These are phyloP conservation scores for Isatis tinctoria DNA, from an alignment of 345 rosid genomes.

Conservation along the genomic window DNA sequence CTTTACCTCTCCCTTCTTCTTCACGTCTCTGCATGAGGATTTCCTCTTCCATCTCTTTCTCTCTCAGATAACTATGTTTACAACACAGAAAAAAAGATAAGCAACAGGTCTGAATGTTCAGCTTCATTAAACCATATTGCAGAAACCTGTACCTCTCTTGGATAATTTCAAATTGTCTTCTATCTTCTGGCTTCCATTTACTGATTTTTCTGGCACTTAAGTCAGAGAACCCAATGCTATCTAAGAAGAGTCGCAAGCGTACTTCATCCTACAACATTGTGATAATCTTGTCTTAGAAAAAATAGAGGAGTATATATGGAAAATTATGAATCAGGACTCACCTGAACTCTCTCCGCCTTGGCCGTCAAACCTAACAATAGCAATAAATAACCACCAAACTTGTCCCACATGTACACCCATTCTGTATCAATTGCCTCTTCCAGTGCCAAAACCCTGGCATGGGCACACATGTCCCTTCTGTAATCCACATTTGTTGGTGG, in stretches of 20 bases:
- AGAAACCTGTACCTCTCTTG: constrained; percentile 76
- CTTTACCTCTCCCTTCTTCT: constrained; percentile 99
- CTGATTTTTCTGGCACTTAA: constrained; percentile 96
- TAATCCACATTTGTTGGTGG: constrained; percentile 60
- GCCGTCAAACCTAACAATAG: constrained; percentile 97
- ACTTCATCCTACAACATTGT: constrained; percentile 76
- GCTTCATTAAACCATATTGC: constrained; percentile 10
- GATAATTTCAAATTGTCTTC: constrained; percentile 92
- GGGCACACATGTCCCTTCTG: constrained; percentile 98
- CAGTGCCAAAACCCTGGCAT: constrained; percentile 92
- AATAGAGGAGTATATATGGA: constrained; percentile 10
- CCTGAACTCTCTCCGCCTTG: constrained; percentile 97
- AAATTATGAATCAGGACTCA: constrained; percentile 29
- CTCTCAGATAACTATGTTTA: constrained; percentile 74
- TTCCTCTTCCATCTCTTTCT: constrained; percentile 99
- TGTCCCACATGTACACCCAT: constrained; percentile 99
- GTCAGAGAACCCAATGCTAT: constrained; percentile 97
- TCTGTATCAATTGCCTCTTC: constrained; percentile 99
- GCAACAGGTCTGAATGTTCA: constrained; percentile 4
- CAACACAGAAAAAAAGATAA: background rate
- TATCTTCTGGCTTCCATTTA: constrained; percentile 99
- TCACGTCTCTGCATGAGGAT: constrained; percentile 96
- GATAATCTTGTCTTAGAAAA: background rate
- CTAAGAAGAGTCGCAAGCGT: constrained; percentile 94
- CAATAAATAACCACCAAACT: constrained; percentile 95